phyloP scores from a whole-genome alignment of 2,329 filamentous ascomycete species.

The Didymella segeticola region DNA sequence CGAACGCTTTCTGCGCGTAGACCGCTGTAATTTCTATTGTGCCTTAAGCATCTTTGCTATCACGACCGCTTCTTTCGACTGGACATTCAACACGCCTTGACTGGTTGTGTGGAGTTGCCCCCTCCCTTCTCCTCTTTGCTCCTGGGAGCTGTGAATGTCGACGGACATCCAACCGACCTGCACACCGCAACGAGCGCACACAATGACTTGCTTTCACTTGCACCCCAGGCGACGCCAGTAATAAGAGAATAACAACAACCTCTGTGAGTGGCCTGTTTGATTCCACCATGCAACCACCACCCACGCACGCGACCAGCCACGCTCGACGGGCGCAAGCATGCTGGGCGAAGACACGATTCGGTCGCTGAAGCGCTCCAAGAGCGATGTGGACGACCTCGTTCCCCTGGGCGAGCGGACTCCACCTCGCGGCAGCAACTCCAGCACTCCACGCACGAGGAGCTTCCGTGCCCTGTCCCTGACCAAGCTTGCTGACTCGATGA shows the following conservation, averaged over 20 bases:
- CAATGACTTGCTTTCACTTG: conserved; percentile 38
- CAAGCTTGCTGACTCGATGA: conserved; percentile 38
- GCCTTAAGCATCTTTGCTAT: background rate
- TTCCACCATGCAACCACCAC: conserved; percentile 15
- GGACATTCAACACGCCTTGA: conserved; percentile 6
- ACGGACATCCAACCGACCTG: conserved; percentile 20
- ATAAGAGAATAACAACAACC: conserved; percentile 17
- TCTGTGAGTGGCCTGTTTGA: conserved; percentile 33
- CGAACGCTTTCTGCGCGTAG: conserved; percentile 1
- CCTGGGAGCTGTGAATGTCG: conserved; percentile 25
- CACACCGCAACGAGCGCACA: conserved; percentile 30
- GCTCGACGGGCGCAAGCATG: conserved; percentile 20
- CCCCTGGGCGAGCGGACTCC: conserved; percentile 24
- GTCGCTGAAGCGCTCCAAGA: conserved; percentile 28
- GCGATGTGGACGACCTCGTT: conserved; percentile 18
- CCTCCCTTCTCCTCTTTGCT: conserved; percentile 11
- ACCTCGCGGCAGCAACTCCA: conserved; percentile 15
- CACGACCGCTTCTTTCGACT: background rate
- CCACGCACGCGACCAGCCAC: background rate
- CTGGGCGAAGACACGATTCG: conserved; percentile 25
- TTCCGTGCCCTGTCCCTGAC: conserved; percentile 36
- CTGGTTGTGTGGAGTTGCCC: conserved; percentile 9
- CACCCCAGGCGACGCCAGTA: conserved; percentile 21
- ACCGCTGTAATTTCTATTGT: conserved; percentile 6
- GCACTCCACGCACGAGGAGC: conserved; percentile 13